Conservation (phyloP, 768 basidiomycete genomes). For the Tubosaeta sp. region DNA sequence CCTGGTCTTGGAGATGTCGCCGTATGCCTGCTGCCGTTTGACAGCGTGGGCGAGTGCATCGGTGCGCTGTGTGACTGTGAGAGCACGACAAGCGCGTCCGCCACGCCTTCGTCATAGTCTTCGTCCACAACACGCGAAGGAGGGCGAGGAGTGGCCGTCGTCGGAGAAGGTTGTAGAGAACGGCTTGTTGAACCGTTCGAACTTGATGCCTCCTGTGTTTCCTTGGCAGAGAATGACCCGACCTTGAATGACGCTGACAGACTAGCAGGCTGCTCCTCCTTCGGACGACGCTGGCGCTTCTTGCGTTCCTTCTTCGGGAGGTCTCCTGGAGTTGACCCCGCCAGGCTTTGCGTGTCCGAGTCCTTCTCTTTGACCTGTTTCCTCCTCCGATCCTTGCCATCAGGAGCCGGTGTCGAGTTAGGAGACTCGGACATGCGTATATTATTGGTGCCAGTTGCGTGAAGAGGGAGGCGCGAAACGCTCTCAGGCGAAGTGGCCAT, state of each 20-base stretch:
- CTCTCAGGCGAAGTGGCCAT: constrained; percentile 49
- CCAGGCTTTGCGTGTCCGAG: constrained; percentile 30
- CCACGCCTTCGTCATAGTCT: constrained; percentile 91
- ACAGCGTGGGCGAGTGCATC: constrained; percentile 53
- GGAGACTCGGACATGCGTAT: constrained; percentile 61
- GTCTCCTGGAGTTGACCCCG: constrained; percentile 34
- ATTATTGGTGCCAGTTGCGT: constrained; percentile 26
- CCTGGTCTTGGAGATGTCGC: constrained; percentile 45
- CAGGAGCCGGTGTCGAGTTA: constrained; percentile 38
- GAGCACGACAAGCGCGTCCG: constrained; percentile 78
- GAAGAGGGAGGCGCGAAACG: constrained; percentile 26
- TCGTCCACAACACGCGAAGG: constrained; percentile 78
- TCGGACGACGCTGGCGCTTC: constrained; percentile 41
- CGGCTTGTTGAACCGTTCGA: constrained; percentile 60
- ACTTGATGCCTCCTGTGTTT: constrained; percentile 59
- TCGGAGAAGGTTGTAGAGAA: constrained; percentile 72
- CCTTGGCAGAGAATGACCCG: constrained; percentile 35
- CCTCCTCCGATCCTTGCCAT: constrained; percentile 44
- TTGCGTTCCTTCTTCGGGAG: constrained; percentile 55
- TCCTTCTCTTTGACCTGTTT: constrained; percentile 50
- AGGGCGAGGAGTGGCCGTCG: constrained; percentile 52
- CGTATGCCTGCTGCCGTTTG: constrained; percentile 51
- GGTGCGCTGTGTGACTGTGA: constrained; percentile 36
- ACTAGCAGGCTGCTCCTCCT: constrained; percentile 40
- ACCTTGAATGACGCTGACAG: constrained; percentile 32